These are phyloP conservation scores for Bjerkandera adusta DNA, from an alignment of 1,284 basidiomycete genomes.

Conservation along the genomic window DNA sequence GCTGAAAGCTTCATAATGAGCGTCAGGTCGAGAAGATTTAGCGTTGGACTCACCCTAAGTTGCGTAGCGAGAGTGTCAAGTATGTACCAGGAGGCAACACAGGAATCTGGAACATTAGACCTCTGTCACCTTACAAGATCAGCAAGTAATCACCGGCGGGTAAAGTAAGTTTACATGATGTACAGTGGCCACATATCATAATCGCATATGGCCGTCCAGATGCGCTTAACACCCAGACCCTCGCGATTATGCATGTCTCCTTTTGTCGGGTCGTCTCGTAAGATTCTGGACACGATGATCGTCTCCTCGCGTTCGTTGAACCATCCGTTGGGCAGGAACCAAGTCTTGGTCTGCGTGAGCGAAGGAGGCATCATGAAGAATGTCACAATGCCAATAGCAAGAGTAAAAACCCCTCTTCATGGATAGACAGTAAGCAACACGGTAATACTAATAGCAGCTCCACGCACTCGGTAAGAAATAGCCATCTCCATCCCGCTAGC, in stretches of 20 bases:
- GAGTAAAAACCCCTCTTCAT: conserved; percentile 43
- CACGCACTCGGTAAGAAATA: conserved; percentile 43
- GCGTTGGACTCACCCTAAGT: conserved; percentile 49
- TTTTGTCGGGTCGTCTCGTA: conserved; percentile 15
- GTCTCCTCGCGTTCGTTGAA: conserved; percentile 44
- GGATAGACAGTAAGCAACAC: not conserved
- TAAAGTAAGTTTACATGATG: not conserved
- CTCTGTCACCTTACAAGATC: too few relatives aligned
- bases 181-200: conserved; percentile 12
- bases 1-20: too few relatives aligned
- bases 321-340: conserved; percentile 41
- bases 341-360: conserved; percentile 56
- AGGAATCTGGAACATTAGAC: conserved; percentile 25
- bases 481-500: conserved; percentile 53
- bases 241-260: conserved; percentile 65
- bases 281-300: conserved; percentile 13
- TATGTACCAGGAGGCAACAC: conserved; percentile 36
- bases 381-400: conserved; percentile 51
- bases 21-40: too few relatives aligned
- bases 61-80: conserved; percentile 52
- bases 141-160: too few relatives aligned
- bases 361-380: conserved; percentile 69
- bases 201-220: conserved; percentile 30
- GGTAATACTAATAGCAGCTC: not conserved
- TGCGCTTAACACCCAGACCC: conserved; percentile 46